A percentile compares a stretch with the other conserved stretches of the same genome.
Conservation (phyloP, 2,329 filamentous ascomycete species). For the Fusarium armeniacum region DNA sequence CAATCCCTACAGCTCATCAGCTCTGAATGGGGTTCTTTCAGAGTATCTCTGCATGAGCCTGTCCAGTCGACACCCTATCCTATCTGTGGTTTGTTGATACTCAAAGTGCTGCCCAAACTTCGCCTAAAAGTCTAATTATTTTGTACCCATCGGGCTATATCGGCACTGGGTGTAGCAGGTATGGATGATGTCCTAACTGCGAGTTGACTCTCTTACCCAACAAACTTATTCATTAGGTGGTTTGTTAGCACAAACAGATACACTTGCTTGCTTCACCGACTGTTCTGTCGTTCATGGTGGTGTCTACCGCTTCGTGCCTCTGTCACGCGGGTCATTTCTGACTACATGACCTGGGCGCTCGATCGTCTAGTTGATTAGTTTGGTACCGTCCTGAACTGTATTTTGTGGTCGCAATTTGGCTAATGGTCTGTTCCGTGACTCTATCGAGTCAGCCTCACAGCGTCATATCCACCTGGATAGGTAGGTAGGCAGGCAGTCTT, state of each 20-base stretch:
- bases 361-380: constrained; percentile 19
- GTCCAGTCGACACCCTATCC: background rate
- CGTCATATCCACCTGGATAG: constrained; percentile 9
- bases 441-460: constrained; percentile 40
- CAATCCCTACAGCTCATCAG: background rate
- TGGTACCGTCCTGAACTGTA: constrained; percentile 33
- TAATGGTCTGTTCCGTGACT: constrained; percentile 8
- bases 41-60: background rate
- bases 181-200: background rate
- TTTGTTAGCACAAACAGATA: constrained; percentile 8
- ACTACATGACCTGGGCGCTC: constrained; percentile 22
- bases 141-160: constrained; percentile 1
- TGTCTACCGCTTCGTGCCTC: constrained; percentile 16
- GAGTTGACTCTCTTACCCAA: constrained; percentile 13
- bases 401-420: constrained; percentile 22
- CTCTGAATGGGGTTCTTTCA: background rate
- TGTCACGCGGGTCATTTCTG: constrained; percentile 23
- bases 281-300: constrained; percentile 11
- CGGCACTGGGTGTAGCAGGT: constrained; percentile 10
- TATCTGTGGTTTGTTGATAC: constrained; percentile 4
- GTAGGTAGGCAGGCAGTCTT: background rate
- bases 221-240: constrained; percentile 5
- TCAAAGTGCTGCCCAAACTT: constrained; percentile 27
- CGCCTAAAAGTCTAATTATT: constrained; percentile 47
- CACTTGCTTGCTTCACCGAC: constrained; percentile 34